Evolutionary conservation across 1,284 basidiomycete species (phyloP), one percentile per base, ranked within the genome.

Genomic region (Cutaneotrichosporon spelunceum): DNA sequence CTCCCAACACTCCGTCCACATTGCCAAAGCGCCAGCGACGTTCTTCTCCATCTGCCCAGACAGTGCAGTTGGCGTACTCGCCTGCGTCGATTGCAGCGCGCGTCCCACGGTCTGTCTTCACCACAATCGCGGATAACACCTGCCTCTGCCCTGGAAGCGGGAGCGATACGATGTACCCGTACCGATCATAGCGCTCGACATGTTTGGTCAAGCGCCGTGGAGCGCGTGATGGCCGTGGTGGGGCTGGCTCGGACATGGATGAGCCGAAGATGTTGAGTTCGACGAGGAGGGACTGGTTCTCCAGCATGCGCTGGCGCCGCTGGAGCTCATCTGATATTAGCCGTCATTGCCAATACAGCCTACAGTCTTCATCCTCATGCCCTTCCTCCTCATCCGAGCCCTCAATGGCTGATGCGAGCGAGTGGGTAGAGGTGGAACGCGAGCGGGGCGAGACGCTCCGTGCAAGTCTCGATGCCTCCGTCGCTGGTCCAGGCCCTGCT

Each of bases 121-220:
- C 67, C 64, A 76, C 72, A 4, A 78, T 66, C 50, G 68, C 74
- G 1, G 73, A 72, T 21, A 78, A 67, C 2, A 54, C 53, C 24
- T 75, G 72, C 13, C 53, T 65, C 50, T 71, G 49, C 8, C 73
- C 74, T 0, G 61, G 56, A 3, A 53, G 47, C 4, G 73, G 73
- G 8, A 67, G 61, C 5, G 65, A 71, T 23, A 72, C 34, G 27
- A 73, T 62, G 45, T 72, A 66, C 0, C 74, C 74, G 9, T 68
- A 68, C 19, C 73, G 62, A 45, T 75, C 72, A 23, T 14, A 14
- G 6, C 52, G 52, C 19, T 53, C 23, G 13, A 26, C 10, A 24
- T 39, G 27, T n/a, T 53, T 61, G 49, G 16, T 14, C 14, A 24
- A 3, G 5, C 56, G 30, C n/a, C 13, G 26, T 7, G 19, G 24